These are phyloP conservation scores for Yamadazyma diospyri DNA, from an alignment of 1,139 yeast species.

Conservation along the genomic window DNA sequence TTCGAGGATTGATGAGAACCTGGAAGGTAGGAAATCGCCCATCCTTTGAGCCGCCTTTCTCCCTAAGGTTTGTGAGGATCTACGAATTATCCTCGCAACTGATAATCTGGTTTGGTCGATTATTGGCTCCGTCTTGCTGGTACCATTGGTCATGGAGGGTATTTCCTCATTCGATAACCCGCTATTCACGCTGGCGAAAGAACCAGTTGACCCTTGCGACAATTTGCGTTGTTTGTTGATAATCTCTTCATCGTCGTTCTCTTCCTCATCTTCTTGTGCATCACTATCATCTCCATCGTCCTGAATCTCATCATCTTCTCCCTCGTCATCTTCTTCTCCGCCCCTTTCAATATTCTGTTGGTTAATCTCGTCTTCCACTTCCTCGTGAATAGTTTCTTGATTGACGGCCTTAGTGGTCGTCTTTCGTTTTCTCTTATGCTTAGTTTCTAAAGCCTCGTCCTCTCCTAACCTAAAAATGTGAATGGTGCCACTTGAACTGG, in stretches of 20 bases:
- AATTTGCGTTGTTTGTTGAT: slow-evolving; percentile 33
- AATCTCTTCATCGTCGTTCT: slow-evolving; percentile 11
- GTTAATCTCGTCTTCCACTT: slow-evolving; percentile 16
- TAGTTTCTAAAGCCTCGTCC: slow-evolving; percentile 49
- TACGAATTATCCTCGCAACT: slow-evolving; percentile 63
- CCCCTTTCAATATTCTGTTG: slow-evolving; percentile 14
- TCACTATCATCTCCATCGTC: slow-evolving; percentile 25
- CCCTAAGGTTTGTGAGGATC: slow-evolving; percentile 56
- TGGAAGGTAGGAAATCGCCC: slow-evolving; percentile 83
- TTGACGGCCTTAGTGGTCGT: slow-evolving; percentile 19
- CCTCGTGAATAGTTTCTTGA: slow-evolving; percentile 31
- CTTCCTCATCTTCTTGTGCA: slow-evolving; percentile 9
- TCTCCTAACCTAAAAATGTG: slow-evolving; percentile 79
- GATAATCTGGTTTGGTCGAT: slow-evolving; percentile 68
- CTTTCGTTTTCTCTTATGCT: slow-evolving; percentile 31
- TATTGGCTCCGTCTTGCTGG: slow-evolving; percentile 51
- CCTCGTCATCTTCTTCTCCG: slow-evolving; percentile 11
- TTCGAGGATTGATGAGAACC: slow-evolving; percentile 82
- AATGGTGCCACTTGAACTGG: slow-evolving; percentile 89
- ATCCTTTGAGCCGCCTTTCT: slow-evolving; percentile 84
- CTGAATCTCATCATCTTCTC: slow-evolving; percentile 10
- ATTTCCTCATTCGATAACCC: slow-evolving; percentile 29
- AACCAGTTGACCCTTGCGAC: slow-evolving; percentile 40
- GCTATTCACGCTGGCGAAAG: slow-evolving; percentile 35
- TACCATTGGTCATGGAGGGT: slow-evolving; percentile 14